Evolutionary conservation across 352 stramenopile genomes (phyloP).

Genomic region (Lagenidium giganteum): DNA sequence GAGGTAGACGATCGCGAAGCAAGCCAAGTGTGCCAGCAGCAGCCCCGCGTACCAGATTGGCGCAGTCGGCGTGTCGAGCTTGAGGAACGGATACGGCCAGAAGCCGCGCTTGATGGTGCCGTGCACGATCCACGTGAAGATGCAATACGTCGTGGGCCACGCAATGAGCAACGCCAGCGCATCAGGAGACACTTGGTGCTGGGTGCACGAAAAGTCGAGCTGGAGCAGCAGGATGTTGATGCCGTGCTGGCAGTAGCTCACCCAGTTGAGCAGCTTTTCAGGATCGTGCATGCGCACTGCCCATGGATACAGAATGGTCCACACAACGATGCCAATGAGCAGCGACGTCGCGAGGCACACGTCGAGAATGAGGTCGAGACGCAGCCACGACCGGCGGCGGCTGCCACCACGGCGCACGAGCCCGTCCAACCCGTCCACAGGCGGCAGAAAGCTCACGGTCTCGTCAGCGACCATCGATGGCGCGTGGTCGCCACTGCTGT

Average conservation of each 20-base stretch:
- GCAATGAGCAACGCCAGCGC: slow-evolving; percentile 53
- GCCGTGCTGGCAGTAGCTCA: slow-evolving; percentile 79
- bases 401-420: slow-evolving; percentile 4
- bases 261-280: slow-evolving; percentile 60
- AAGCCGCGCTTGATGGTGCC: slow-evolving; percentile 55
- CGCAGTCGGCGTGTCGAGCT: slow-evolving; percentile 63
- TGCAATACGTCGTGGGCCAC: slow-evolving; percentile 56
- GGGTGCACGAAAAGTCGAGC: slow-evolving; percentile 52
- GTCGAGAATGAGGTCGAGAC: slow-evolving; percentile 62
- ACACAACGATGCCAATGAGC: slow-evolving; percentile 68
- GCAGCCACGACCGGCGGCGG: slow-evolving; percentile 34
- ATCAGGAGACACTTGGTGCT: slow-evolving; percentile 46
- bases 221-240: slow-evolving; percentile 66
- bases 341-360: slow-evolving; percentile 58
- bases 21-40: slow-evolving; percentile 39
- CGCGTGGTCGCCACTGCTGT: slow-evolving; percentile 10
- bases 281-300: slow-evolving; percentile 33
- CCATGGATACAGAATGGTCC: slow-evolving; percentile 72
- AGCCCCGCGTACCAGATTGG: slow-evolving; percentile 67
- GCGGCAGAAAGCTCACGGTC: slow-evolving; percentile 13
- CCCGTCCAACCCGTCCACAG: too few species aligned
- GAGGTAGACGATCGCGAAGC: slow-evolving; percentile 34
- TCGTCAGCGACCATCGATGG: slow-evolving; percentile 45
- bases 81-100: slow-evolving; percentile 80
- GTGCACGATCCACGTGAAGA: slow-evolving; percentile 79